A percentile compares a stretch with the other conserved stretches of the same genome.
These are phyloP conservation scores for Salix purpurea DNA, from an alignment of 345 rosid genomes.

Conservation along the genomic window DNA sequence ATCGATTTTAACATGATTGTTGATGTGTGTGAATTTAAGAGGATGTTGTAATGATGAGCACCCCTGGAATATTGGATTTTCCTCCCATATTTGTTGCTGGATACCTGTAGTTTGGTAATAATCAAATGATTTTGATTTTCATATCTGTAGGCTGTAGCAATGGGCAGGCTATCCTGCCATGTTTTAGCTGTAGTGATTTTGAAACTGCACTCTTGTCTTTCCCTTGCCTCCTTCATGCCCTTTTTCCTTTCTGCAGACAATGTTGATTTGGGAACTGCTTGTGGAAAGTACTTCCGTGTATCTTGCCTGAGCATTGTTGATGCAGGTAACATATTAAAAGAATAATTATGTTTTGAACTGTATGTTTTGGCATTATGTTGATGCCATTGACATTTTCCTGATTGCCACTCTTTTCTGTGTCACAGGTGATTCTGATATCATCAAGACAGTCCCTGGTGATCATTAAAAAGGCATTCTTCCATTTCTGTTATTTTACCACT, in stretches of 20 bases:
- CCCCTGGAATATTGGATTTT: not conserved
- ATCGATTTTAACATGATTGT: not conserved
- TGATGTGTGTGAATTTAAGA: not conserved
- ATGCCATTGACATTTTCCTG: not conserved
- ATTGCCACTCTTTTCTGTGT: not conserved
- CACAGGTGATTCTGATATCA: constrained; percentile 74
- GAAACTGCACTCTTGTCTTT: not conserved
- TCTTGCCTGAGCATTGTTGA: constrained; percentile 67
- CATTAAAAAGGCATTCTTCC: constrained; percentile 26
- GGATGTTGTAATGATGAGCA: not conserved
- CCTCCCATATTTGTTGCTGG: not conserved
- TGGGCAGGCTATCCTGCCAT: too few relatives aligned
- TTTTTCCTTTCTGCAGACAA: constrained; percentile 32
- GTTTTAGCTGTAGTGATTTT: not conserved
- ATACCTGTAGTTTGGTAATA: not conserved
- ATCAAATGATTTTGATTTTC: too few relatives aligned
- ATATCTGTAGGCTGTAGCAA: too few relatives aligned
- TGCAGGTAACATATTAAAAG: constrained; percentile 35
- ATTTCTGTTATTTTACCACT: not conserved
- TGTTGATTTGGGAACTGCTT: constrained; percentile 70
- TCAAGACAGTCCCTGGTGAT: constrained; percentile 60
- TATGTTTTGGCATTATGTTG: not conserved
- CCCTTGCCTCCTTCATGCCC: not conserved
- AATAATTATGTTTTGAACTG: not conserved
- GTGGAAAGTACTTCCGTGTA: constrained; percentile 66